Percentiles rank a stretch among this genome's conserved stretches.
Conservation (phyloP, 2,329 filamentous ascomycete genomes). For the Penicillium sp. region DNA sequence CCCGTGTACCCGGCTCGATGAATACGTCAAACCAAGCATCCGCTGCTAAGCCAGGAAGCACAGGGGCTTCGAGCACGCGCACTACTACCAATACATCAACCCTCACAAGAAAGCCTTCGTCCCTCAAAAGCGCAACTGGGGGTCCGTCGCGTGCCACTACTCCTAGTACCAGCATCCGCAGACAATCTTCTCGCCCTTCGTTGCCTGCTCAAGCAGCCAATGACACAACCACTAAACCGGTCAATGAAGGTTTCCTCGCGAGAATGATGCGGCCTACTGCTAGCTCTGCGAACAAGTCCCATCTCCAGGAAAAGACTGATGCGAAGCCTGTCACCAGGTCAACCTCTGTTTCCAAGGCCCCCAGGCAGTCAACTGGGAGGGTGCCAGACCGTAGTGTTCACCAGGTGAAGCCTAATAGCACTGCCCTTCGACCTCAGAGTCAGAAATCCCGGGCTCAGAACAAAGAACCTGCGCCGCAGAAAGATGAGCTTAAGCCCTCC, state of each 20-base stretch:
- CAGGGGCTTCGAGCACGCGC: slow-evolving; percentile 25
- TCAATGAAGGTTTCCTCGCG: slow-evolving; percentile 48
- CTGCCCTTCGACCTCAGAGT: slow-evolving; percentile 16
- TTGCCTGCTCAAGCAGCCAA: slow-evolving; percentile 26
- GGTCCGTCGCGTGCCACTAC: slow-evolving; percentile 22
- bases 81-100: slow-evolving; percentile 23
- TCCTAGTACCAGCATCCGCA: slow-evolving; percentile 25
- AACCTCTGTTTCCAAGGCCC: slow-evolving; percentile 18
- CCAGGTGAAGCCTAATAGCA: slow-evolving; percentile 16
- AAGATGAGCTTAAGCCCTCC: slow-evolving; percentile 6
- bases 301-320: slow-evolving; percentile 48
- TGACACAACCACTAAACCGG: slow-evolving; percentile 33
- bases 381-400: slow-evolving; percentile 17
- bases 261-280: slow-evolving; percentile 53
- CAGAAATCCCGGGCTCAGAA: slow-evolving; percentile 18
- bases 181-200: slow-evolving; percentile 32
- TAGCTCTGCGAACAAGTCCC: slow-evolving; percentile 48
- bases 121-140: slow-evolving; percentile 27
- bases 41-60: slow-evolving; percentile 30
- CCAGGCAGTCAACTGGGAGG: slow-evolving; percentile 24
- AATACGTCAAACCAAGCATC: slow-evolving; percentile 42
- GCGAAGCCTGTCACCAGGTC: slow-evolving; percentile 37
- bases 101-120: slow-evolving; percentile 37
- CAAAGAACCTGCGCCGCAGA: slow-evolving; percentile 5
- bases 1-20: slow-evolving; percentile 40